These are phyloP conservation scores for Boletus insuetus DNA, from an alignment of 768 basidiomycete genomes.

Conservation along the genomic window DNA sequence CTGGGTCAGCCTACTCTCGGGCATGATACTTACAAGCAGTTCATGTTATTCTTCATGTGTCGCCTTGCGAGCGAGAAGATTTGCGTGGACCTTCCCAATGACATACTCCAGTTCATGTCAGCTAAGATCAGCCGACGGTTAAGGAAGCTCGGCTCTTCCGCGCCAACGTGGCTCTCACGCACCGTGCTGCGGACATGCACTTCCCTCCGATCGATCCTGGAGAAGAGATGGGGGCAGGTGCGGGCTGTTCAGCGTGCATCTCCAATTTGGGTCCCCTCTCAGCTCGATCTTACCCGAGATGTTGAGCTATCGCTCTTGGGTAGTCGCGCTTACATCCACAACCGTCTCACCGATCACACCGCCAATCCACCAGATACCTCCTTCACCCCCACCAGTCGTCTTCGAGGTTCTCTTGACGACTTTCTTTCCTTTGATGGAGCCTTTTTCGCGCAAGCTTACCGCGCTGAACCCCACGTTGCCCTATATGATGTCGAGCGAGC, in stretches of 20 bases:
- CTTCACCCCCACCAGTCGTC: not conserved
- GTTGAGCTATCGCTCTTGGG: slow-evolving; percentile 32
- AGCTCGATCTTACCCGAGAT: slow-evolving; percentile 30
- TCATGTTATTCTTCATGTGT: slow-evolving; percentile 43
- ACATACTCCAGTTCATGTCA: slow-evolving; percentile 30
- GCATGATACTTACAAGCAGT: slow-evolving; percentile 41
- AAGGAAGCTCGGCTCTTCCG: slow-evolving; percentile 22
- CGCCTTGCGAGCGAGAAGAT: slow-evolving; percentile 26
- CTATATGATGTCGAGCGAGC: slow-evolving; percentile 39
- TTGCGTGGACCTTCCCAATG: slow-evolving; percentile 11
- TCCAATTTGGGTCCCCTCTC: slow-evolving; percentile 30
- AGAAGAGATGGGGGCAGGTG: slow-evolving; percentile 35
- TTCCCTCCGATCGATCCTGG: slow-evolving; percentile 22
- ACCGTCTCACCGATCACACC: not conserved
- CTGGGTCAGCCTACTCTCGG: slow-evolving; percentile 14
- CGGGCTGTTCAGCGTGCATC: slow-evolving; percentile 28
- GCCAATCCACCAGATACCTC: too few species aligned
- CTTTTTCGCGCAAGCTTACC: slow-evolving; percentile 15
- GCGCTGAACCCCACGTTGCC: slow-evolving; percentile 9
- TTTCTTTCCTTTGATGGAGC: slow-evolving; percentile 12
- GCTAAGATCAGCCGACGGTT: slow-evolving; percentile 27
- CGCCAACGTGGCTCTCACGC: slow-evolving; percentile 35
- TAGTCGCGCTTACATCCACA: slow-evolving; percentile 28
- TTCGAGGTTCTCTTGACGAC: slow-evolving; percentile 14
- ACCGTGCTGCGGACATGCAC: slow-evolving; percentile 36